Conservation (phyloP, 2,329 filamentous ascomycete species). For the Aspergillus fijiensis region DNA sequence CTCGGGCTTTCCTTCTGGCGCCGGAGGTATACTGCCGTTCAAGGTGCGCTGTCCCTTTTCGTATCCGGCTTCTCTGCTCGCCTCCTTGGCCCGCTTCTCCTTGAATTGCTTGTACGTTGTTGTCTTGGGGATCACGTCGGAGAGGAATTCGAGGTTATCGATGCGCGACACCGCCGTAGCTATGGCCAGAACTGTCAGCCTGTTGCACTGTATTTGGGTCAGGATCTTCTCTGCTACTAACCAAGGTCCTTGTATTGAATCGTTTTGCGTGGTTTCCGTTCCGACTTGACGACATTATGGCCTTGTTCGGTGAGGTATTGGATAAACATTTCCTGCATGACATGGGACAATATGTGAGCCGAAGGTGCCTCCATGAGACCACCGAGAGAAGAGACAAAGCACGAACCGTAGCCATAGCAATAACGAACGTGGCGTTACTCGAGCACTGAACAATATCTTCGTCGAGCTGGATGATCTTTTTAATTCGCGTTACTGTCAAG, state of each 20-base stretch:
- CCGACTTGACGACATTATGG: constrained; percentile 83
- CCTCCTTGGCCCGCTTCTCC: constrained; percentile 53
- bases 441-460: constrained; percentile 83
- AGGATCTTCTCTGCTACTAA: constrained; percentile 41
- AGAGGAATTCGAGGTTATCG: constrained; percentile 92
- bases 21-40: constrained; percentile 27
- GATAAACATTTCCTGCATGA: constrained; percentile 81
- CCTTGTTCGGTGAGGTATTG: constrained; percentile 84
- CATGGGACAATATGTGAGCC: constrained; percentile 10
- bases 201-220: not conserved
- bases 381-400: not conserved
- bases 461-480: constrained; percentile 90
- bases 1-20: constrained; percentile 26
- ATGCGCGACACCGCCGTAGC: constrained; percentile 82
- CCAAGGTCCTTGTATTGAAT: constrained; percentile 95
- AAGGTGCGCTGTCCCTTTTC: constrained; percentile 43
- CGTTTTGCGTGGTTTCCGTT: constrained; percentile 87
- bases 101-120: constrained; percentile 77
- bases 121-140: constrained; percentile 86
- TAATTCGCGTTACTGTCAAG: constrained; percentile 78
- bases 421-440: constrained; percentile 90
- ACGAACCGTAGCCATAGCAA: constrained; percentile 80
- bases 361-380: not conserved
- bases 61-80: constrained; percentile 28
- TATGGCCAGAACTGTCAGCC: constrained; percentile 35